phyloP scores from a whole-genome alignment of 2,329 filamentous ascomycete species.

The Phoma herbarum region DNA sequence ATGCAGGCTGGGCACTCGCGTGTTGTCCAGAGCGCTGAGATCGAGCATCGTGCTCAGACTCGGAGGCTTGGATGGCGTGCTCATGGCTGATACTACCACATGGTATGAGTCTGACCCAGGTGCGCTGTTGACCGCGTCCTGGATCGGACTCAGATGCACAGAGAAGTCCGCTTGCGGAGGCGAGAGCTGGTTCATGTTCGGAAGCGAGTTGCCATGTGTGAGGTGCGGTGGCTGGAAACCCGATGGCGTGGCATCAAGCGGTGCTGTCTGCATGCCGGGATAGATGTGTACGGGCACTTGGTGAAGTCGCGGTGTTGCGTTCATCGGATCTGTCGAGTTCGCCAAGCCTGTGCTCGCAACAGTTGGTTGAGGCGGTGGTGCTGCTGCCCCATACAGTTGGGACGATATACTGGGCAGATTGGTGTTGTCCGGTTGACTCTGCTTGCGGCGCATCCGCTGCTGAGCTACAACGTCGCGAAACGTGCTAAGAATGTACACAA shows the following conservation, averaged over 20 bases:
- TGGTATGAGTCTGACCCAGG: constrained; percentile 10
- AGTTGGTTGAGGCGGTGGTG: constrained; percentile 24
- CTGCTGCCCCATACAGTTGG: constrained; percentile 42
- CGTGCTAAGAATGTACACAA: constrained; percentile 50
- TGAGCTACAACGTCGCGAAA: constrained; percentile 51
- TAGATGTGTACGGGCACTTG: constrained; percentile 50
- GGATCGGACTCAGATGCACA: constrained; percentile 43
- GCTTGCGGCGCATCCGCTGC: constrained; percentile 41
- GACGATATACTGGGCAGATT: constrained; percentile 46
- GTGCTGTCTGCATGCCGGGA: constrained; percentile 46
- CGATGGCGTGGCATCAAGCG: constrained; percentile 26
- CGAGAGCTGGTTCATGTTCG: constrained; percentile 15
- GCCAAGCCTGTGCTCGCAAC: constrained; percentile 6
- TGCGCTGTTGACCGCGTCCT: constrained; percentile 27
- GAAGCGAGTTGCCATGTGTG: neutral
- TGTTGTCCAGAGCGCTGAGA: constrained; percentile 47
- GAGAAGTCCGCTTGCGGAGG: constrained; percentile 34
- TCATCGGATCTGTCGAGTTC: constrained; percentile 26
- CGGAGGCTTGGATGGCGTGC: constrained; percentile 28
- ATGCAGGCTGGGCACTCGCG: constrained; percentile 44
- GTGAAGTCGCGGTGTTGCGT: constrained; percentile 37
- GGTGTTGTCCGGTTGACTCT: constrained; percentile 33
- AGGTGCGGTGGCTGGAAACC: constrained; percentile 19
- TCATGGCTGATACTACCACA: constrained; percentile 4
- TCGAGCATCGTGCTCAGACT: constrained; percentile 51